Base-by-base conservation (phyloP, 2,329 filamentous ascomycete genomes). In the Paracamarosporium sp. region DNA sequence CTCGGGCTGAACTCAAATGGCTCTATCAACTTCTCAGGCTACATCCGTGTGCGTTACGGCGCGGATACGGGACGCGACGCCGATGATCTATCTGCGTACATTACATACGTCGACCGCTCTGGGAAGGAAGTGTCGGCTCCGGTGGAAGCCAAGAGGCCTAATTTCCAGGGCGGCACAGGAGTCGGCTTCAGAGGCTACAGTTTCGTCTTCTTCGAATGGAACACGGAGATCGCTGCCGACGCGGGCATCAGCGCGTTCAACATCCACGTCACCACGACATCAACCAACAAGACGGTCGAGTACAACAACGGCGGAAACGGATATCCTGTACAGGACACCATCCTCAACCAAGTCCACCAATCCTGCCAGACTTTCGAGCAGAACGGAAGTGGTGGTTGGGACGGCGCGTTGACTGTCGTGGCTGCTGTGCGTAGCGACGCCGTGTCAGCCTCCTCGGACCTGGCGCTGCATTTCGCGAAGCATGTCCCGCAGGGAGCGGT, bases 1-100 rank as follows among this genome's bases (percentile, higher is more conserved):
- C 62, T 62, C 22, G 22, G 54, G 52, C 27, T 61, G 30, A 59
- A 65, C 11, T 24, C 47, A 30, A 53, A 65, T 3, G 57, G 55
- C 2, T 47, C 53, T 15, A 55, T 69, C 35, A 59, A 62, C 1
- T 56, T 69, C 17, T 52, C 53, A 25, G 63, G 62, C 36, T 57
- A 56, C 11, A 53, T 69, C 13, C 65, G 66, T 9, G 61, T 69
- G n/a, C 60, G 59, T 6, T 59, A 52, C 22, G 53, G 59, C 9
- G 20, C 50, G n/a, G 35, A 41, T 7, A 60, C 61, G 12, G 59
- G 50, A 11, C 55, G 55, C n/a, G 38, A 57, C 30, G 13, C 38
- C 7, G 38, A 50, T 22, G 45, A 50, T 15, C 35, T 55, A 22
- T 17, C 45, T 12, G 53, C 30, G 5, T 44, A 25, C 28, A 35